Percentiles rank a stretch among this genome's conserved stretches.
Evolutionary conservation across 257 asterid genomes (phyloP).

Genomic region (Solanum clarkiae): DNA sequence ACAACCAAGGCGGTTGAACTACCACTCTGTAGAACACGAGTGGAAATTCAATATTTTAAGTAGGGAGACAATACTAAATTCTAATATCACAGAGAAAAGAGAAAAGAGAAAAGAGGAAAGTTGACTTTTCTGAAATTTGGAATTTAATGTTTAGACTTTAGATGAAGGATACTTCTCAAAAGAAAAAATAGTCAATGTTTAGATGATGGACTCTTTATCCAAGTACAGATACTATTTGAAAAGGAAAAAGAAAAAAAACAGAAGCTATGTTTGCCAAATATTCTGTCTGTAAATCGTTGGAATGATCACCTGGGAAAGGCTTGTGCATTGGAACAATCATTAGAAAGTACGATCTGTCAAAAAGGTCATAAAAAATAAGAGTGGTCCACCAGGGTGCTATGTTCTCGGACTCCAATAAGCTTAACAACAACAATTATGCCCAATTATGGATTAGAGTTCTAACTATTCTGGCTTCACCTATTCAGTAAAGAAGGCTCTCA

Average conservation of each 20-base stretch:
- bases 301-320: not conserved
- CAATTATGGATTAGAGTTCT: not conserved
- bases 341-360: not conserved
- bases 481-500: not conserved
- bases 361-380: not conserved
- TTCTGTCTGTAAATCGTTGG: not conserved
- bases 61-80: not conserved
- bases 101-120: not conserved
- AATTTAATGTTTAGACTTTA: not conserved
- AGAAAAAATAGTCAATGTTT: not conserved
- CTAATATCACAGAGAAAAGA: not conserved
- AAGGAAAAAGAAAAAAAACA: not conserved
- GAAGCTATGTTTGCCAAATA: not conserved
- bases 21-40: not conserved
- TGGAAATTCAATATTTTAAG: not conserved
- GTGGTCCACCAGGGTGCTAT: not conserved
- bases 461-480: not conserved
- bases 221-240: not conserved
- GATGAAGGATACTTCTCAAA: not conserved
- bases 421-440: not conserved
- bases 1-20: no score
- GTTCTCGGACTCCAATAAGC: not conserved
- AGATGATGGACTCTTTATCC: not conserved
- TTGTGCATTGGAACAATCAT: not conserved
- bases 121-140: not conserved